Conservation (phyloP, 2,329 filamentous ascomycete genomes). For the Colletotrichum sp. region DNA sequence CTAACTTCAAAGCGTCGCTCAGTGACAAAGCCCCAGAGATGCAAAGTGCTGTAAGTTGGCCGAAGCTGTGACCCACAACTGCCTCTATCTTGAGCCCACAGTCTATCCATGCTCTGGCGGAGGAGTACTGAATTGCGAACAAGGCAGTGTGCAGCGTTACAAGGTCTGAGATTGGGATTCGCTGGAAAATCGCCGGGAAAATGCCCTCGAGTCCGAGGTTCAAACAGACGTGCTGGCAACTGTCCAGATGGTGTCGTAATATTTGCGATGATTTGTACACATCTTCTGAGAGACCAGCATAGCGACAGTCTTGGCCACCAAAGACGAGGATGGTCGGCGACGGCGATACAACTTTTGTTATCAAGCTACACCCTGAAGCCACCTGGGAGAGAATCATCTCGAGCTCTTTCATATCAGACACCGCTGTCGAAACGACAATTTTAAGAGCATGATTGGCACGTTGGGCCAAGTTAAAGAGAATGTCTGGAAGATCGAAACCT, state of each 20-base stretch:
- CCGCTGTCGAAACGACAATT: not conserved
- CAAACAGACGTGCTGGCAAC: slow-evolving; percentile 33
- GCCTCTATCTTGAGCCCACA: not conserved
- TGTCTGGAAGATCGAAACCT: not conserved
- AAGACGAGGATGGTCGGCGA: slow-evolving; percentile 37
- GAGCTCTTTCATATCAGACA: not conserved
- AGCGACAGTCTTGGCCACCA: slow-evolving; percentile 36
- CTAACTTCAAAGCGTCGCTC: slow-evolving; percentile 30
- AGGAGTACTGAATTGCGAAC: not conserved
- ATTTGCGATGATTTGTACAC: slow-evolving; percentile 25
- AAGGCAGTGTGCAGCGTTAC: slow-evolving; percentile 37
- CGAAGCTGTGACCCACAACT: slow-evolving; percentile 38
- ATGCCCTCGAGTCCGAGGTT: slow-evolving; percentile 33
- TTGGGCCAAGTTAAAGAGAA: not conserved
- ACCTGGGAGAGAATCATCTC: not conserved
- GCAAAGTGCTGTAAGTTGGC: slow-evolving; percentile 38
- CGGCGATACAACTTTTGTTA: not conserved
- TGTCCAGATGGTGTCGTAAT: slow-evolving; percentile 33
- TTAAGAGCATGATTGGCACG: not conserved
- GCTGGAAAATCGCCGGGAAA: slow-evolving; percentile 34
- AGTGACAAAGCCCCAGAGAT: slow-evolving; percentile 33
- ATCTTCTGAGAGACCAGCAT: not conserved
- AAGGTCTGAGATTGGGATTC: slow-evolving; percentile 27
- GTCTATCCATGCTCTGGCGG: not conserved
- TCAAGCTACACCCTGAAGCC: not conserved